Base-by-base conservation (phyloP, 208 protist genomes). In the Leishmania tarentolae region DNA sequence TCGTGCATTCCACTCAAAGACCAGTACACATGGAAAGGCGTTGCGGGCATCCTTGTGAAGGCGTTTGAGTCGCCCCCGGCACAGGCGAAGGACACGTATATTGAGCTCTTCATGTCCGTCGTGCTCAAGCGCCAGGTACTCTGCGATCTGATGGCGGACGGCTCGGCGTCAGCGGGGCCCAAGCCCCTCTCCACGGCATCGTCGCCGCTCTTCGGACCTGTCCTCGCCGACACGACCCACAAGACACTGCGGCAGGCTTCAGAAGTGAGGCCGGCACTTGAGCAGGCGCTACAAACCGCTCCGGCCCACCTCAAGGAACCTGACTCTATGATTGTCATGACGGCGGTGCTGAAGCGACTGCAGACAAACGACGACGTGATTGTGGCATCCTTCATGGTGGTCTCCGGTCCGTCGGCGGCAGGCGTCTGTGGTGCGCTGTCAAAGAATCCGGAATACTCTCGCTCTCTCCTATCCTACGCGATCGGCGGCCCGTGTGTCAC, bases 131-230 rank as follows among this genome's bases (percentile, higher is more conserved):
- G 84, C 59, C 71, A 90, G 76, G 86, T 93, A 35, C 83, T 94
- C 44, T 77, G 75, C n/a, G 91, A 94, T 77, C 57, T 90, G 69
- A 73, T 94, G 61, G 72, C 52, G n/a, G 74, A 52, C 50, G 57
- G 46, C 21, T 57, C 68, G n/a, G 40, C 72, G n/a, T 71, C 76
- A n/a, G 63, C 46, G 59, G 63, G 35, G 11, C 44, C 81, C n/a
- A 83, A 87, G 63, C 75, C 76, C 31, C 68, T 94, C 63, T 75
- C 42, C 42, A 83, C 91, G 21, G 86, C 85, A 28, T 87, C 84
- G 19, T 94, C 91, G 35, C 89, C 91, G 31, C 46, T 94, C 13
- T 91, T 90, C 71, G 91, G 91, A 21, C 85, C 88, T 5, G 61
- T 90, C 9, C 56, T 86, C 69, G 50, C 80, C 69, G 84, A 83